These are phyloP conservation scores for Priceomyces castillae DNA, from an alignment of 805 yeast species.

Conservation along the genomic window DNA sequence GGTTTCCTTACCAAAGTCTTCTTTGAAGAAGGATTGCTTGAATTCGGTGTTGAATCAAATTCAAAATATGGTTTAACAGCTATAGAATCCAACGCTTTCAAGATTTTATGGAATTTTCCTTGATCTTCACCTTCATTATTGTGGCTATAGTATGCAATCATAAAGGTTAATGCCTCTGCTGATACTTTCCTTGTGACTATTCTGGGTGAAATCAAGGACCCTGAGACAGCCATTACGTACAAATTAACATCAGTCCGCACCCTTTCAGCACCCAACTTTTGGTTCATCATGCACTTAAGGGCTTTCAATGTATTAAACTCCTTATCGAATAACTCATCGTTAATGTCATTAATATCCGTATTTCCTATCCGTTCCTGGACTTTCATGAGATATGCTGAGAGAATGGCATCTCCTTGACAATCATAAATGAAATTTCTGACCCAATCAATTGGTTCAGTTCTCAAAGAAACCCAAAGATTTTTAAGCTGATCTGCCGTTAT, in stretches of 20 bases:
- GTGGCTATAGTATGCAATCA: constrained; percentile 39
- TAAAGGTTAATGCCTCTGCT: constrained; percentile 65
- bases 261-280: constrained; percentile 58
- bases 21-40: constrained; percentile 11
- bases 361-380: constrained; percentile 48
- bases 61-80: constrained; percentile 38
- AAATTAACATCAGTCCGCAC: constrained; percentile 44
- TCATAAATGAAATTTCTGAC: constrained; percentile 67
- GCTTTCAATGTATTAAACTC: constrained; percentile 79
- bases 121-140: constrained; percentile 26
- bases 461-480: constrained; percentile 83
- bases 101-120: constrained; percentile 54
- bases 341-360: constrained; percentile 35
- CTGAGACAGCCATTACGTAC: constrained; percentile 59
- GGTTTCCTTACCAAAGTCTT: constrained; percentile 34
- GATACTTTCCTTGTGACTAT: constrained; percentile 74
- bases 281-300: constrained; percentile 68
- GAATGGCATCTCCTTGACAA: constrained; percentile 76
- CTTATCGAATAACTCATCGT: constrained; percentile 56
- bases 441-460: constrained; percentile 87
- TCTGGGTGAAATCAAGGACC: constrained; percentile 72
- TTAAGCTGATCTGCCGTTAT: constrained; percentile 70
- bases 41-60: constrained; percentile 29
- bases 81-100: constrained; percentile 50
- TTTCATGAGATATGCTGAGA: constrained; percentile 54